Base-by-base conservation (phyloP, 2,329 filamentous ascomycete genomes). In the Aspergillus japonicus region DNA sequence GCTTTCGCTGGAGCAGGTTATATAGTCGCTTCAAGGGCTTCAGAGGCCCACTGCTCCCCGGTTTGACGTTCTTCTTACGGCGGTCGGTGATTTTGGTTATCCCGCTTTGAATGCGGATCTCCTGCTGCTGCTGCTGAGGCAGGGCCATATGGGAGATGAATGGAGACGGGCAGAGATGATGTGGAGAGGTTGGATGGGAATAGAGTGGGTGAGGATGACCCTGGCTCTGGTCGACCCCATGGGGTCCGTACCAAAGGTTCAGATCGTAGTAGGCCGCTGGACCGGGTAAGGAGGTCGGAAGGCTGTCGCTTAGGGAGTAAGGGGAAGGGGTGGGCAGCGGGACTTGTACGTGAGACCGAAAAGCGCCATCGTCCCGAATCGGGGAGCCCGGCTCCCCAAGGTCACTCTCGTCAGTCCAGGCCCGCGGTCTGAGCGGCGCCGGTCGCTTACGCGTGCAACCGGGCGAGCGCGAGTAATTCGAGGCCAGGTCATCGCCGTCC, bases 351-450 rank as follows among this genome's bases (percentile, higher is more conserved):
- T 44, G 53, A 24, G 53, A 48, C 14, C 42, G 53, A n/a, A 23
- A 55, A 47, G 23, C 42, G 11, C 24, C 49, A 14, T 63, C 53
- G 14, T 64, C 60, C 23, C 24, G 55, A 47, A 65, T 47, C 4
- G 69, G 66, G 5, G 70, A 71, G 11, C 71, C 71, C 2, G 71
- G 71, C 50, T 73, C 71, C 48, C 71, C 71, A 7, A 73, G 67
- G 4, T 73, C 71, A 21, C 66, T 68, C 51, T 67, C 69, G 10
- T 64, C 62, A 14, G 64, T 59, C 35, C 55, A 66, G 44, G 64
- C 64, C 54, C 66, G 64, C 7, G 65, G 62, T 48, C 48, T 49
- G 26, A 58, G 42, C 31, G 58, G 60, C 10, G 65, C 60, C 6
- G 60, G 59, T 16, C 68, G 66, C 23, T 62, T 56, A 3, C 64